Base-by-base conservation (phyloP, 192 early-diverging fungal species). In the Podila verticillata region DNA sequence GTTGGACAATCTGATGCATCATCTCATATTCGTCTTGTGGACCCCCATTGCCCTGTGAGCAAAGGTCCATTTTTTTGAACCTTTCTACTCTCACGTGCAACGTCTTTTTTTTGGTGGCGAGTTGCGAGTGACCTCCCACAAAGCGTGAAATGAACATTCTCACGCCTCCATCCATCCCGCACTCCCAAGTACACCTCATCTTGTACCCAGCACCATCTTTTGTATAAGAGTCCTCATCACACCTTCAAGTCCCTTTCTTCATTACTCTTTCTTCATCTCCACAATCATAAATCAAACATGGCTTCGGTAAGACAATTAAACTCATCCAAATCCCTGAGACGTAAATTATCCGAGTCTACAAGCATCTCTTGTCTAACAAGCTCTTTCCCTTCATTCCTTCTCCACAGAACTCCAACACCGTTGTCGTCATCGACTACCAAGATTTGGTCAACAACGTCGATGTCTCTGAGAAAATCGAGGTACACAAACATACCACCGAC, bases 381-480 rank as follows among this genome's bases (percentile, higher is more conserved):
- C 61, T 26, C 20, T 48, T 39, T 64, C 54, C 28, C 31, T 63
- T 62, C 31, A 63, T 47, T 61, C 61, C 4, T 67, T 67, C 34
- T 57, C 36, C 29, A 30, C 26, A 44, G 36, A 57, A 57, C 66
- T 1, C 64, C 7, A 82, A 84, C 57, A 32, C 72, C 15, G 82
- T 74, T 34, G 84, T 90, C 15, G 74, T 82, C 1, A 20, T 90
- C 36, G 84, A 87, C 63, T 89, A 88, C 70, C 75, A 79, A 29
- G 83, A 88, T 56, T 81, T 91, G 29, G 62, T 81, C 57, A 57
- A 63, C 48, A 65, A 66, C 19, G 65, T 56, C 32, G 87, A 88
- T 65, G 74, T 91, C 36, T 68, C 73, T 49, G 31, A 66, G 3
- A 61, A 83, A 17, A 84, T 89, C 66, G 73, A 83, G 51, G 51